Percentiles rank a stretch among this genome's conserved stretches.
These are phyloP conservation scores for Lippia alba DNA, from an alignment of 305 asterid species.

Conservation along the genomic window DNA sequence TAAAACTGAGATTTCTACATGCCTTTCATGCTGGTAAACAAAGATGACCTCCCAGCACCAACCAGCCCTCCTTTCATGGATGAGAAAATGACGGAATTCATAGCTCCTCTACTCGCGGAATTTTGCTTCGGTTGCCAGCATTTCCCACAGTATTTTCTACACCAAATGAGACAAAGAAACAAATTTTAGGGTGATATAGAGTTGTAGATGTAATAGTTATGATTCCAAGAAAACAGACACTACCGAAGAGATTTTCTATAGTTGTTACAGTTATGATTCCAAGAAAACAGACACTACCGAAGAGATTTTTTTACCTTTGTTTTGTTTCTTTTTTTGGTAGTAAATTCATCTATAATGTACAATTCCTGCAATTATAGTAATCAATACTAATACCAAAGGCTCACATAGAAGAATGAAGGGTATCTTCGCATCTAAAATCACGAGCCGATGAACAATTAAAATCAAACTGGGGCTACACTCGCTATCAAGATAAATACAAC, in stretches of 20 bases:
- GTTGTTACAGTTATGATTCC: not conserved
- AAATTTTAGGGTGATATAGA: not conserved
- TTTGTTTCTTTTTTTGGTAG: not conserved
- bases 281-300: not conserved
- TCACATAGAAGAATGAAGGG: no score
- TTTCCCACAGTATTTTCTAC: conserved; percentile 69
- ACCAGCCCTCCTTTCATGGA: conserved; percentile 74
- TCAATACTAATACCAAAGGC: not conserved
- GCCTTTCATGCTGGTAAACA: conserved; percentile 66
- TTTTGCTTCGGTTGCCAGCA: conserved; percentile 54
- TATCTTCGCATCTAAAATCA: no score
- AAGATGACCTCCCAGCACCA: conserved; percentile 68
- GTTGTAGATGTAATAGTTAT: conserved; percentile 16
- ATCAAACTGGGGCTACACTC: no score
- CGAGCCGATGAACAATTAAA: no score
- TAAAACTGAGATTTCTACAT: conserved; percentile 52
- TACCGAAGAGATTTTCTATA: not conserved
- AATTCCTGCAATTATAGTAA: not conserved
- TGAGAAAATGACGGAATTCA: conserved; percentile 66
- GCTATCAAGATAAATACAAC: no score
- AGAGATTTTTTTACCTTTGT: not conserved
- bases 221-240: not conserved
- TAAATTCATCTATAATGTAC: not conserved
- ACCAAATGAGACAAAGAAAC: conserved; percentile 48
- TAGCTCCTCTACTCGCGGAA: conserved; percentile 27